Percentiles rank a stretch among this genome's conserved stretches.
Evolutionary conservation across 768 basidiomycete species (phyloP).

Genomic region (Mycena capillaripes): DNA sequence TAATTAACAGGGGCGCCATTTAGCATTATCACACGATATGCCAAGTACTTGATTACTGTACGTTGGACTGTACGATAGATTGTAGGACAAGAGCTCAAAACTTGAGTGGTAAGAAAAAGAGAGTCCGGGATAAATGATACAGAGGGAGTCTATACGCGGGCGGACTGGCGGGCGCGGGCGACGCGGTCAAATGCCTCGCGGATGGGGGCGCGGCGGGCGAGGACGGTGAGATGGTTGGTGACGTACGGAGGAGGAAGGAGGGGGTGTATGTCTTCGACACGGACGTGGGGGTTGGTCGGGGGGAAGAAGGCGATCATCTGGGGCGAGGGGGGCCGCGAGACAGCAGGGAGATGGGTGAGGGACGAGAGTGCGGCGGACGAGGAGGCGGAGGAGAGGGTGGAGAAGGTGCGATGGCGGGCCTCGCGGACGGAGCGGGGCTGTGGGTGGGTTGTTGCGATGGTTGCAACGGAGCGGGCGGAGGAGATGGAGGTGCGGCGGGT

Average conservation of each 20-base stretch:
- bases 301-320: slow-evolving; percentile 76
- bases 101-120: neutral
- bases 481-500: slow-evolving; percentile 68
- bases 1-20: neutral
- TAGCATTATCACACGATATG: slow-evolving; percentile 12
- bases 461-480: slow-evolving; percentile 71
- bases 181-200: slow-evolving; percentile 81
- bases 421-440: slow-evolving; percentile 51
- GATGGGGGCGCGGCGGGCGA: slow-evolving; percentile 75
- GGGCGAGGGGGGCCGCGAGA: slow-evolving; percentile 60
- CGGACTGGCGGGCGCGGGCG: slow-evolving; percentile 63
- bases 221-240: slow-evolving; percentile 77
- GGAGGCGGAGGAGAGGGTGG: slow-evolving; percentile 69
- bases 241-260: slow-evolving; percentile 81
- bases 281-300: slow-evolving; percentile 65
- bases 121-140: neutral
- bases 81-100: neutral
- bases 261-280: slow-evolving; percentile 75
- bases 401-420: slow-evolving; percentile 66
- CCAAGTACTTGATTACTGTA: slow-evolving; percentile 6
- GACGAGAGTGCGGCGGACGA: slow-evolving; percentile 70
- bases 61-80: neutral
- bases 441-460: slow-evolving; percentile 57
- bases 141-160: slow-evolving; percentile 40
- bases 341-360: slow-evolving; percentile 65